A percentile compares a stretch with the other conserved stretches of the same genome.
Evolutionary conservation across 352 stramenopile genomes (phyloP).

Genomic region (Phytopythium kandeliae): DNA sequence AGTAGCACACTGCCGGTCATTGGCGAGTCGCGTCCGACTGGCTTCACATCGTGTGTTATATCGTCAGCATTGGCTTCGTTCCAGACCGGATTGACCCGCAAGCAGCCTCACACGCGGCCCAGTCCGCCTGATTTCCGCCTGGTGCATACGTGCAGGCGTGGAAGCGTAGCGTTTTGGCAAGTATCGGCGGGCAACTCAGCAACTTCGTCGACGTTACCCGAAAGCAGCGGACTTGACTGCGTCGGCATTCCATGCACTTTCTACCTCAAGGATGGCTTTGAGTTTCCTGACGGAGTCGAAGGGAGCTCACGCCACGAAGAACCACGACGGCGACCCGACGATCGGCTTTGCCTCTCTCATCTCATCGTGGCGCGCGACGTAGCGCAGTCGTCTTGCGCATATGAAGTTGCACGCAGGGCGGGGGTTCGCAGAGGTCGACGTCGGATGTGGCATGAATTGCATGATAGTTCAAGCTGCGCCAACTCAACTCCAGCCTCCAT

Average conservation of each 20-base stretch:
- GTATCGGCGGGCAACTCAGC: constrained; percentile 19
- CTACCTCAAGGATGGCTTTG: constrained; percentile 27
- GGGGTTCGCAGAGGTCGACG: constrained; percentile 19
- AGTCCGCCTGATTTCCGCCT: constrained; percentile 17
- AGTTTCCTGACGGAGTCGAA: constrained; percentile 7
- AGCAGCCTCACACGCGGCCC: background rate
- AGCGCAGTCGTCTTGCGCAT: constrained; percentile 23
- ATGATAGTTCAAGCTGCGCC: constrained; percentile 5
- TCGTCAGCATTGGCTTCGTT: constrained; percentile 1
- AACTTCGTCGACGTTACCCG: constrained; percentile 3
- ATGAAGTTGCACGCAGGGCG: constrained; percentile 19
- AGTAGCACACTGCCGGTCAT: background rate
- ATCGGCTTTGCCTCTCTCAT: constrained; percentile 25
- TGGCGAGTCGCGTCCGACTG: constrained; percentile 5
- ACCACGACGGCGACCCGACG: background rate
- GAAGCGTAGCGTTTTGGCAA: constrained; percentile 49
- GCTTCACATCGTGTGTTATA: constrained; percentile 47
- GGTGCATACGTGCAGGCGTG: constrained; percentile 50
- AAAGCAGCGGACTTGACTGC: background rate
- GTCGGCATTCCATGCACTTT: constrained; percentile 13
- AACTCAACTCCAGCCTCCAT: constrained; percentile 10
- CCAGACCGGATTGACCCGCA: background rate
- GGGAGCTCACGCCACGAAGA: background rate
- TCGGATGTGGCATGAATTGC: constrained; percentile 10
- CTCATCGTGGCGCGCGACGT: constrained; percentile 39